A percentile compares a stretch with the other conserved stretches of the same genome.
phyloP scores from a whole-genome alignment of 2,329 filamentous ascomycete genomes.

The Colletotrichum tropicicola region DNA sequence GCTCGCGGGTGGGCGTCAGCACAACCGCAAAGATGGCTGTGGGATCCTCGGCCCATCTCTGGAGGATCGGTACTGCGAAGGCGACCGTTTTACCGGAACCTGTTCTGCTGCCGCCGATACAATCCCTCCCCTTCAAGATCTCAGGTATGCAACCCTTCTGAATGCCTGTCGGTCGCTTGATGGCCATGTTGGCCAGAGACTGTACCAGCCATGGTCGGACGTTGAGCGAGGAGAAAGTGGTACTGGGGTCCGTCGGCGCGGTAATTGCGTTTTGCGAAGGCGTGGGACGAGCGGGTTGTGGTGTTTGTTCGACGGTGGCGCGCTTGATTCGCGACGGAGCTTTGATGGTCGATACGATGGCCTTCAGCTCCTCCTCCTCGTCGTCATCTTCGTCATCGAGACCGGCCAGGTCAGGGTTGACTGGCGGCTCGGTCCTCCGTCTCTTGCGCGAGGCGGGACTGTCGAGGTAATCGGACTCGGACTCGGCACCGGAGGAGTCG shows the following conservation, averaged over 20 bases:
- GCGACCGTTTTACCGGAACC: constrained; percentile 98
- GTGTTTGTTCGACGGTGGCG: constrained; percentile 27
- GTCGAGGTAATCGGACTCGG: constrained; percentile 60
- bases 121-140: constrained; percentile 90
- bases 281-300: constrained; percentile 32
- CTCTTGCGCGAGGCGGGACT: constrained; percentile 54
- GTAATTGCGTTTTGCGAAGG: constrained; percentile 45
- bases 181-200: constrained; percentile 80
- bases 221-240: constrained; percentile 76
- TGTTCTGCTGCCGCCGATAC: constrained; percentile 92
- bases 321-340: constrained; percentile 61
- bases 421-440: constrained; percentile 46
- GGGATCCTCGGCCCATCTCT: constrained; percentile 92
- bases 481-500: constrained; percentile 34
- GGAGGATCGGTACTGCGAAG: constrained; percentile 92
- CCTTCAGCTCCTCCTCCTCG: constrained; percentile 43
- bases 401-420: constrained; percentile 11
- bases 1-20: constrained; percentile 88
- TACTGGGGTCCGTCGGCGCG: constrained; percentile 64
- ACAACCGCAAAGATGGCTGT: constrained; percentile 90
- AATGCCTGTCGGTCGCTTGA: constrained; percentile 89
- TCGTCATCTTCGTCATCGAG: constrained; percentile 43
- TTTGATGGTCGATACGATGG: constrained; percentile 51
- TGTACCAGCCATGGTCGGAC: constrained; percentile 89
- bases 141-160: constrained; percentile 93